phyloP scores from a whole-genome alignment of 1,284 basidiomycete species.

The Naganishia liquefaciens region DNA sequence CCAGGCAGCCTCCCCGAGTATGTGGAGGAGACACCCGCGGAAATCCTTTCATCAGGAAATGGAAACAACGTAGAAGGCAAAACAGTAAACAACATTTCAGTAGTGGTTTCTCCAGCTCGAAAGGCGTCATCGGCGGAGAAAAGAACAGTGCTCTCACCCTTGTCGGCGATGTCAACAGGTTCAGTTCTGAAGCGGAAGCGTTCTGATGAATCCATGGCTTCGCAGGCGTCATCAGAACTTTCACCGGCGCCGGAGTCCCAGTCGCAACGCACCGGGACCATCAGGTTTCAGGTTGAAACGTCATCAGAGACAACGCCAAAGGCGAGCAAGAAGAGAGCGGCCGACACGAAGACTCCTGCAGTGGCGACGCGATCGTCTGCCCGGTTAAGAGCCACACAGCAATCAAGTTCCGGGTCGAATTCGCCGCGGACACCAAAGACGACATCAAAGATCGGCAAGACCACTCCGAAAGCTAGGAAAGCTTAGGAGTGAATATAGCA shows the following conservation, averaged over 20 bases:
- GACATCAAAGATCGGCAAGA: not conserved
- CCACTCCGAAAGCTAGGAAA: constrained; percentile 8
- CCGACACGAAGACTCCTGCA: not conserved
- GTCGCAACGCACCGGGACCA: not conserved
- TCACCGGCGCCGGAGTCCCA: constrained; percentile 21
- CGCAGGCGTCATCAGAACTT: constrained; percentile 22
- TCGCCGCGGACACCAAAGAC: constrained; percentile 22
- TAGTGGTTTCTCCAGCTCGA: not conserved
- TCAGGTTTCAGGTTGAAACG: not conserved
- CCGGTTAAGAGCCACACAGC: constrained; percentile 7
- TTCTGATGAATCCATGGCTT: constrained; percentile 11
- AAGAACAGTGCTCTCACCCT: not conserved
- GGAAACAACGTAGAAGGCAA: not conserved
- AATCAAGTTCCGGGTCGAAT: constrained; percentile 3
- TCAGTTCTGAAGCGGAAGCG: constrained; percentile 27
- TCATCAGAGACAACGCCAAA: constrained; percentile 11
- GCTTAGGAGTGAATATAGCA: not conserved
- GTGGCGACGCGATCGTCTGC: constrained; percentile 19
- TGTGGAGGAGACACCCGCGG: constrained; percentile 1
- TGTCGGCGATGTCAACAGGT: constrained; percentile 11
- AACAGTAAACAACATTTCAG: constrained; percentile 8
- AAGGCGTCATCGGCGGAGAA: not conserved
- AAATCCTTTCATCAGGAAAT: not conserved
- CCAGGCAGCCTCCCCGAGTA: constrained; percentile 13
- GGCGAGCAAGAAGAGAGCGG: constrained; percentile 7